phyloP scores from a whole-genome alignment of 2,329 filamentous ascomycete species.

The Pseudophaeomoniella oleicola region DNA sequence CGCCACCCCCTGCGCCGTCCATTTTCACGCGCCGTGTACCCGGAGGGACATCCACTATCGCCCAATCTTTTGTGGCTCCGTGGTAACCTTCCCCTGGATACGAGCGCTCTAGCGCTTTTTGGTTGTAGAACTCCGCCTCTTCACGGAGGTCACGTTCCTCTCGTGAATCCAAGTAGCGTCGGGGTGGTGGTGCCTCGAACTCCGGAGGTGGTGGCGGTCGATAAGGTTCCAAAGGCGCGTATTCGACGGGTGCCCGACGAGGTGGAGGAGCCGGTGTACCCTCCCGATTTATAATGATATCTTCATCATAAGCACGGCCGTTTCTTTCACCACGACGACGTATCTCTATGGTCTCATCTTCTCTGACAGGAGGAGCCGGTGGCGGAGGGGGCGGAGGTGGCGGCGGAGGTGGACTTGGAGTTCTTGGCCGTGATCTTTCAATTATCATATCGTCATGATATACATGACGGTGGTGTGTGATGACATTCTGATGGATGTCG shows the following conservation, averaged over 20 bases:
- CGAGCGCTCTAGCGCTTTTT: constrained; percentile 53
- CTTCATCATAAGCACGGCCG: constrained; percentile 45
- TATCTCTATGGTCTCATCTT: constrained; percentile 41
- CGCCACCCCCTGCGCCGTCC: constrained; percentile 63
- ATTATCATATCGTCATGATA: constrained; percentile 52
- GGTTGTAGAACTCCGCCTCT: constrained; percentile 48
- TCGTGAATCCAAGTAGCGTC: constrained; percentile 3
- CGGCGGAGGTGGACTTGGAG: constrained; percentile 22
- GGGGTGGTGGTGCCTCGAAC: constrained; percentile 27
- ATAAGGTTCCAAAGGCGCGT: constrained; percentile 34
- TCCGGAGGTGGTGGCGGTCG: constrained; percentile 1
- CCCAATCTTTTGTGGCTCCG: constrained; percentile 63
- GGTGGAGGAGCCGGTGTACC: constrained; percentile 25
- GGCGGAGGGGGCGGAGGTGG: constrained; percentile 18
- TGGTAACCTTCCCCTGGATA: constrained; percentile 60
- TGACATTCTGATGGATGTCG: constrained; percentile 74
- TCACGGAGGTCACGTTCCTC: constrained; percentile 33
- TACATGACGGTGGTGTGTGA: constrained; percentile 75
- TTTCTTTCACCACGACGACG: constrained; percentile 29
- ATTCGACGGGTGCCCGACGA: constrained; percentile 21
- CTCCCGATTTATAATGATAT: constrained; percentile 43
- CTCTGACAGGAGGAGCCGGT: constrained; percentile 16
- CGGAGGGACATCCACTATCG: constrained; percentile 69
- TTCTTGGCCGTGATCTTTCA: constrained; percentile 19
- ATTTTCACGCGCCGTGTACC: constrained; percentile 70